Evolutionary conservation across 1,284 basidiomycete species (phyloP).

Genomic region (Wallemia ichthyophaga): DNA sequence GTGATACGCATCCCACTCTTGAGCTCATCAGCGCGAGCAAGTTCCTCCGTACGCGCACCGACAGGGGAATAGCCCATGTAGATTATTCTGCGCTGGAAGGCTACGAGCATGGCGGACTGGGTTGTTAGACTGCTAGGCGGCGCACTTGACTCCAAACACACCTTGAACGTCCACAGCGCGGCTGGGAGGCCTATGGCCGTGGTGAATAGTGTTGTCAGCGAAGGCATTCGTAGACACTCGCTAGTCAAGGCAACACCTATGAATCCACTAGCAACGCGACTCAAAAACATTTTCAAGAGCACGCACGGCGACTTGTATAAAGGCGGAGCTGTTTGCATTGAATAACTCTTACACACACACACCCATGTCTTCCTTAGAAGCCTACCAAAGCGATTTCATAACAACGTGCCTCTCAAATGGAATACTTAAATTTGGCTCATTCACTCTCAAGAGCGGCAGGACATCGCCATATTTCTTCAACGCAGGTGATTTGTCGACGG

Average conservation of each 20-base stretch:
- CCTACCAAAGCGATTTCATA: neutral
- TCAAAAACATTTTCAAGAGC: neutral
- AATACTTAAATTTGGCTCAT: slow-evolving; percentile 52
- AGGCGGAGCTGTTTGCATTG: too few relatives aligned
- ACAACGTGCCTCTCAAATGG: neutral
- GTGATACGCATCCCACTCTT: too few relatives aligned
- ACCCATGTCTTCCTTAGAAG: neutral
- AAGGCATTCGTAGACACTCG: neutral
- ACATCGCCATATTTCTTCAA: slow-evolving; percentile 93
- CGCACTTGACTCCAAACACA: too few relatives aligned
- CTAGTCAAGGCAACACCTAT: too few relatives aligned
- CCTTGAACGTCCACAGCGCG: neutral
- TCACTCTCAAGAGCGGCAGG: slow-evolving; percentile 75
- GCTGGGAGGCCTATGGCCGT: neutral
- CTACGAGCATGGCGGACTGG: neutral
- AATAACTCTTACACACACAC: neutral
- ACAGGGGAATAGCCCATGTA: neutral
- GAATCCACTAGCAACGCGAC: neutral
- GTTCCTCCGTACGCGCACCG: neutral
- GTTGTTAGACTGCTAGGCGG: neutral
- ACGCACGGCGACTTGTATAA: too few relatives aligned
- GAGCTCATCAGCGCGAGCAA: too few relatives aligned
- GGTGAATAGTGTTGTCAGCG: neutral
- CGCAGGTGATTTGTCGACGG: slow-evolving; percentile 58
- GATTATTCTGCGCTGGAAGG: neutral